Conservation (phyloP, 116 monocot genomes). For the Zostera marina region DNA sequence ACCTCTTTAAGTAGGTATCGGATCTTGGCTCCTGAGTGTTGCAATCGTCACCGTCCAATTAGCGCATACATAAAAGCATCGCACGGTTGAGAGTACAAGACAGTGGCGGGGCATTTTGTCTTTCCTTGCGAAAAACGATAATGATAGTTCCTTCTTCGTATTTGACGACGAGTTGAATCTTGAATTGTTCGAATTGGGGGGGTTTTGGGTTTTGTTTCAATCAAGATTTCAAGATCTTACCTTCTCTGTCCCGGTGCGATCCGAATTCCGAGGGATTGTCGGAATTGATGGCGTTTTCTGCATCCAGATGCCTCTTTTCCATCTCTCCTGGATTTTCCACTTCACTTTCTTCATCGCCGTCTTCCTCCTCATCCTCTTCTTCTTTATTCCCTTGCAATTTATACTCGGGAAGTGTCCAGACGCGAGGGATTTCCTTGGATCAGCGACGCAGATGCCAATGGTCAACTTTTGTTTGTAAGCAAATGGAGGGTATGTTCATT, state of each 20-base stretch:
- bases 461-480: constrained; percentile 10
- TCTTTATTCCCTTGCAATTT: background rate
- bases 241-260: background rate
- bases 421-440: background rate
- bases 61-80: no score
- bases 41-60: no score
- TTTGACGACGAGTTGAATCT: no score
- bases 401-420: background rate
- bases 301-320: constrained; percentile 15
- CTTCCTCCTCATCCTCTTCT: constrained; percentile 2
- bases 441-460: background rate
- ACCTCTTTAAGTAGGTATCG: no score
- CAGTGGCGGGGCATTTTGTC: no score
- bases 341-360: background rate
- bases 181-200: background rate
- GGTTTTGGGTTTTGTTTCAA: background rate
- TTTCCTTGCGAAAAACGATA: no score
- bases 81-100: no score
- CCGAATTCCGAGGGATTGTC: background rate
- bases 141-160: no score
- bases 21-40: no score
- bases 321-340: constrained; percentile 2
- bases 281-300: constrained; percentile 17
- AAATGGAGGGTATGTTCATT: constrained; percentile 21
- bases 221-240: background rate